Percentiles rank a stretch among this genome's conserved stretches.
phyloP scores from a whole-genome alignment of 441 rosid genomes.

The Gossypium schwendimanii region DNA sequence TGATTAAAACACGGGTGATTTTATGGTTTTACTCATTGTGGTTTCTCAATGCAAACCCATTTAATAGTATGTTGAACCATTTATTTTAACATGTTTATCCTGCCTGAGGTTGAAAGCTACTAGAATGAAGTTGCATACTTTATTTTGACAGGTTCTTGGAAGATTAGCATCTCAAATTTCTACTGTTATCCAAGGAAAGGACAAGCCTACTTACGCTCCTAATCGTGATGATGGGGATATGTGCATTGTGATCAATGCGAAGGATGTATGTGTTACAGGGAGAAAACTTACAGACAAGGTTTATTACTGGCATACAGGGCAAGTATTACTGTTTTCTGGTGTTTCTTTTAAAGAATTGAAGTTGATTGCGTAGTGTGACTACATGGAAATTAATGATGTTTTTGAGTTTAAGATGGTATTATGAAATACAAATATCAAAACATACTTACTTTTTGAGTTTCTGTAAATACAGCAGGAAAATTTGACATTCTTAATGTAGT shows the following conservation, averaged over 20 bases:
- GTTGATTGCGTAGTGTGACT: background rate
- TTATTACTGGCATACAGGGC: constrained; percentile 96
- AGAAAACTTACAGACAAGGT: constrained; percentile 92
- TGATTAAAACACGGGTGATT: background rate
- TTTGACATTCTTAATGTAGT: background rate
- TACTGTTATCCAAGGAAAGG: constrained; percentile 91
- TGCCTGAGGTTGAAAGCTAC: constrained; percentile 4
- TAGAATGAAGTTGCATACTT: background rate
- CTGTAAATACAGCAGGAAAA: background rate
- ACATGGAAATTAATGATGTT: background rate
- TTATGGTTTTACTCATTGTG: background rate
- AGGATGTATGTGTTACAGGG: constrained; percentile 77
- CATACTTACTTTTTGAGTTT: background rate
- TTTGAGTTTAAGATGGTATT: background rate
- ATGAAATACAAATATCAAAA: background rate
- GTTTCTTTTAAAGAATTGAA: constrained; percentile 1
- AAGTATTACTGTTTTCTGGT: constrained; percentile 27
- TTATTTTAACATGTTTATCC: background rate
- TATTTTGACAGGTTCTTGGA: constrained; percentile 68
- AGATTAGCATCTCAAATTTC: constrained; percentile 92
- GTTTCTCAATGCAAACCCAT: background rate
- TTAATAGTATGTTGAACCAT: background rate
- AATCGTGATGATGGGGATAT: constrained; percentile 94
- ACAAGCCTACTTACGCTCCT: constrained; percentile 90
- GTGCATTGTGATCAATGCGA: constrained; percentile 94